Base-by-base conservation (phyloP, 1,284 basidiomycete genomes). In the Marasmius fiardii region DNA sequence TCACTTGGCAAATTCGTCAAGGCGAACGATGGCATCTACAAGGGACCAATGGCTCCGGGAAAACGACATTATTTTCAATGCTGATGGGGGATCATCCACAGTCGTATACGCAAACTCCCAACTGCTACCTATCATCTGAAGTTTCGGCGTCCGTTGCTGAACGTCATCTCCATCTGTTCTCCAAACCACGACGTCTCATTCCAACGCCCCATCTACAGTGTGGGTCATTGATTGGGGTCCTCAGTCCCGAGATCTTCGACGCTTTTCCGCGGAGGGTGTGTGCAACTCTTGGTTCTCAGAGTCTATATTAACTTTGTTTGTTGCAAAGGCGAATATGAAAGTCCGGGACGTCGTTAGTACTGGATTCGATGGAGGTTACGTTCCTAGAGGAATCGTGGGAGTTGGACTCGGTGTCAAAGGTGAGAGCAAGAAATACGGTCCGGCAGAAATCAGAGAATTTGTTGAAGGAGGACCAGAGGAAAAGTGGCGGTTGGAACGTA, bases 51-150 rank as follows among this genome's bases (percentile, higher is more conserved):
- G 95, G 94, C 47, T 93, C 92, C 0, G 96, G 96, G 1, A 99
- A 99, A 74, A 96, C 95, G 0, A 98, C 96, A 0, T 83, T 98
- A 1, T 79, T 98, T n/a, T 88, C 95, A 3, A 71, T 98, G 33
- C 75, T 99, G 37, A 92, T 94, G 0, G 96, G 96, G 23, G 93
- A 96, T 65, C 96, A 98, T 69, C 95, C 96, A 0, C 92, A 93
- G 60, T 96, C 95, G 0, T 98, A 89, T 73, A 88, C 86, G 0
- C 88, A 93, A 67, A 70, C 74, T 2, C 47, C 47, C 10, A 49
- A 49, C 74, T 86, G 52, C 76, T 76, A 16, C 61, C 67, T 31
- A 67, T 74, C 26, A 70, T 71, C 34, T 21, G 45, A 47, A 56
- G 62, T 3, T 58, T 61, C 28, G 57, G 62, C 4, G 58, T 61